Conservation (phyloP, 306 rosid species). For the Fragaria nilgerrensis region DNA sequence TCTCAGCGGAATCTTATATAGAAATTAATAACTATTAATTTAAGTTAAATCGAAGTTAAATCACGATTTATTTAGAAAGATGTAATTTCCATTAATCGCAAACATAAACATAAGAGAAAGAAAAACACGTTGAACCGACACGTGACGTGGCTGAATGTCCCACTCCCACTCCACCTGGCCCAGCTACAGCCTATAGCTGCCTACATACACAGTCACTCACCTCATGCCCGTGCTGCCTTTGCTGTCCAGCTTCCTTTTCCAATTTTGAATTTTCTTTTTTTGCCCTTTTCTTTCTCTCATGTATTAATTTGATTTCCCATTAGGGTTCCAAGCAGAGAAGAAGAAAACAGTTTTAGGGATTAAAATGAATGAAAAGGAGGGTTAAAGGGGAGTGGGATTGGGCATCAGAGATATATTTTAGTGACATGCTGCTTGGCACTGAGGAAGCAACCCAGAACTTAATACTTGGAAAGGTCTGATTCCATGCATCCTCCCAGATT, state of each 20-base stretch:
- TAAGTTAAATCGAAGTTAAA: too few species aligned
- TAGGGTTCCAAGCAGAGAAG: background rate
- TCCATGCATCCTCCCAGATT: background rate
- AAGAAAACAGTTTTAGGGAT: background rate
- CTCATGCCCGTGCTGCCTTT: conserved; percentile 18
- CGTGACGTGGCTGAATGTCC: background rate
- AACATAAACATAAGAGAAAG: background rate
- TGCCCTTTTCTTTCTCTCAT: too few species aligned
- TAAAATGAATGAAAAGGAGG: background rate
- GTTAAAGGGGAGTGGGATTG: background rate
- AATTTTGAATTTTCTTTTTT: too few species aligned
- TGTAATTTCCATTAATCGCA: too few species aligned
- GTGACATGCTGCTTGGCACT: background rate
- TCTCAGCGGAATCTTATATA: too few species aligned
- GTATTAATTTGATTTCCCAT: background rate
- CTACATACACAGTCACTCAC: background rate
- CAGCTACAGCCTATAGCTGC: background rate
- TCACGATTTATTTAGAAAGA: too few species aligned
- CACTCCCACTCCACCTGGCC: background rate
- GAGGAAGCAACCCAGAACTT: background rate
- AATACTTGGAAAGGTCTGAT: background rate
- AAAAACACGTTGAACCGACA: background rate
- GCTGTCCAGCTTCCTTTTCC: background rate
- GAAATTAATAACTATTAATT: too few species aligned
- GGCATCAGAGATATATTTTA: background rate